phyloP scores from a whole-genome alignment of 2,329 filamentous ascomycete genomes.

The Sporothrix pseudoabietina region DNA sequence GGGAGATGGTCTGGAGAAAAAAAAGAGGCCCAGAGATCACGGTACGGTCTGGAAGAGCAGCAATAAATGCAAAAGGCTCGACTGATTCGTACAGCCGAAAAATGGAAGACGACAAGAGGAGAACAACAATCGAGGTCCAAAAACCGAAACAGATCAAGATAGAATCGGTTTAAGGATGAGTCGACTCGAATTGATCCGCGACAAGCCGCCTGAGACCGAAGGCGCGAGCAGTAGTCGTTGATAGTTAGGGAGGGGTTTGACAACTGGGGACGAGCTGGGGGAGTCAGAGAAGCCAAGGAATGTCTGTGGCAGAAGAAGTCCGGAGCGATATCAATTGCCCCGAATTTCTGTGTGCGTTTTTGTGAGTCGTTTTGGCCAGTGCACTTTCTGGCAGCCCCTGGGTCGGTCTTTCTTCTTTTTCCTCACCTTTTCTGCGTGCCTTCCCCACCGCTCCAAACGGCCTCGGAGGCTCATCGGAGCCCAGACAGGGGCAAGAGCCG shows the following conservation, averaged over 20 bases:
- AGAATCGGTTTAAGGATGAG: constrained; percentile 13
- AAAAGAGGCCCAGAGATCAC: background rate
- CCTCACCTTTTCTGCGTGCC: background rate
- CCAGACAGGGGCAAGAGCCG: constrained; percentile 12
- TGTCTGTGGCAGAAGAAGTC: background rate
- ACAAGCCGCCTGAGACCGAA: constrained; percentile 19
- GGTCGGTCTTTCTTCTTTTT: background rate
- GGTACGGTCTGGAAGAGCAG: background rate
- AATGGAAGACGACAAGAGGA: background rate
- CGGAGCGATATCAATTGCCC: constrained; percentile 24
- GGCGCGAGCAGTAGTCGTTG: background rate
- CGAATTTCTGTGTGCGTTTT: constrained; percentile 27
- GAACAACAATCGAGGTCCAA: background rate
- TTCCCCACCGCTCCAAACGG: background rate
- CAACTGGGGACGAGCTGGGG: background rate
- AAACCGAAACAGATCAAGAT: background rate
- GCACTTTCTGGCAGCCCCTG: background rate
- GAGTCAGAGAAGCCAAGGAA: constrained; percentile 8
- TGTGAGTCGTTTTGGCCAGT: background rate
- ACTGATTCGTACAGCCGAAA: background rate
- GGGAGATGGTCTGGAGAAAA: constrained; percentile 12
- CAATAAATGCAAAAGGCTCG: background rate
- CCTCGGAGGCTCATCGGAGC: constrained; percentile 41
- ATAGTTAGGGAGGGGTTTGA: background rate
- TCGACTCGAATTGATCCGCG: constrained; percentile 19